Base-by-base conservation (phyloP, 768 basidiomycete species). In the Fomitopsis serialis region DNA sequence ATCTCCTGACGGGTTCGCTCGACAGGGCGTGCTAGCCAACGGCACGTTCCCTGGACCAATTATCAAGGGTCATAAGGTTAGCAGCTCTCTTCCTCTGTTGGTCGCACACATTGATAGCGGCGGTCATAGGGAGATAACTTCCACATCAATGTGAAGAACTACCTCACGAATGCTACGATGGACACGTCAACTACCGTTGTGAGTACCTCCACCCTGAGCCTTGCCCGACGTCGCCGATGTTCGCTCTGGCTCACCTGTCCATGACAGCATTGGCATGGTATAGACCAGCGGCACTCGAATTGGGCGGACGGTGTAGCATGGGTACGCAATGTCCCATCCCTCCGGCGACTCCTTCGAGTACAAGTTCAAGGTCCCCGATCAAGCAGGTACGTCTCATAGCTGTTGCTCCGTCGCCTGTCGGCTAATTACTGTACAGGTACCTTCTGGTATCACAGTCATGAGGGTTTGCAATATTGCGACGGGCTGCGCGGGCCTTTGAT, bases 261-360 rank as follows among this genome's bases (percentile, higher is more conserved):
- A 35, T 24, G 40, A 7, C n/a, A 64, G 63, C 63, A 64, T 25
- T 78, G 78, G 78, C 78, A 79, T 49, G 78, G 78, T 3, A 42
- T 79, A 19, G 74, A 72, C 54, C 78, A 78, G 55, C 52, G 65
- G 6, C 67, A 68, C 19, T 66, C 71, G 4, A 74, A 73, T 8
- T 66, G 72, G 27, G 76, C 74, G 43, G 79, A 81, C 45, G 79
- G 78, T 15, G 42, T 66, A 12, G 60, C 72, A 2, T 77, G 76
- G 52, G 72, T 78, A 78, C 73, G 61, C 67, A 69, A 53, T 69
- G 67, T 49, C 67, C 67, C 2, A 66, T 69, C 48, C 60, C 2
- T 52, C 77, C 0, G 71, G 68, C 0, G 24, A 71, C 24, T 73
- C 73, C 0, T 73, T 70, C 63, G 56, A 66, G 48, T 75, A 79